phyloP scores from a whole-genome alignment of 2,329 filamentous ascomycete species.

The Cytospora chrysosperma region DNA sequence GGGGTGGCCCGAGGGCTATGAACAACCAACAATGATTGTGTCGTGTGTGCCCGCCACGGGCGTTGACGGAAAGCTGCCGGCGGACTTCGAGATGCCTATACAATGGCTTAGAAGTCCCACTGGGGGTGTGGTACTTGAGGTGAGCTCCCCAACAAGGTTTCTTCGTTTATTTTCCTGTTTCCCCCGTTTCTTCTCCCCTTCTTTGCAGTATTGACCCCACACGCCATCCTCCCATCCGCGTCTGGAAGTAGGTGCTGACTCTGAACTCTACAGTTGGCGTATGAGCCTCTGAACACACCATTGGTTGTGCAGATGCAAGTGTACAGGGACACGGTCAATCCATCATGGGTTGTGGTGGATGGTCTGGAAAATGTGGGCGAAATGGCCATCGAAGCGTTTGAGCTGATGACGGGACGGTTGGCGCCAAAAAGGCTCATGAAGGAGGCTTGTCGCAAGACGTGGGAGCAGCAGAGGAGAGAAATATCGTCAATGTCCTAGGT shows the following conservation, averaged over 20 bases:
- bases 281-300: constrained; percentile 68
- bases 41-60: constrained; percentile 70
- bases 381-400: constrained; percentile 74
- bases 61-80: constrained; percentile 57
- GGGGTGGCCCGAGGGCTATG: constrained; percentile 61
- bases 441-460: constrained; percentile 49
- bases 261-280: constrained; percentile 50
- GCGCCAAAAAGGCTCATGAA: constrained; percentile 70
- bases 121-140: constrained; percentile 71
- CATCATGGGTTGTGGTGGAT: constrained; percentile 69
- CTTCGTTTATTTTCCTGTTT: background rate
- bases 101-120: constrained; percentile 70
- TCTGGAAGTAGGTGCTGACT: constrained; percentile 13
- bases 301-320: constrained; percentile 64
- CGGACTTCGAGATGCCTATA: constrained; percentile 67
- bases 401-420: constrained; percentile 71
- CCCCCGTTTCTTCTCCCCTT: background rate
- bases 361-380: constrained; percentile 71
- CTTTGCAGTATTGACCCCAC: background rate
- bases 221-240: background rate
- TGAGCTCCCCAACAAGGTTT: constrained; percentile 30
- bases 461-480: constrained; percentile 39
- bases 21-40: constrained; percentile 67
- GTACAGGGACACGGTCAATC: constrained; percentile 46
- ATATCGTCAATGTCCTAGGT: constrained; percentile 24